Evolutionary conservation across 23 red algal species (phyloP).

Genomic region (Gracilaria domingensis): DNA sequence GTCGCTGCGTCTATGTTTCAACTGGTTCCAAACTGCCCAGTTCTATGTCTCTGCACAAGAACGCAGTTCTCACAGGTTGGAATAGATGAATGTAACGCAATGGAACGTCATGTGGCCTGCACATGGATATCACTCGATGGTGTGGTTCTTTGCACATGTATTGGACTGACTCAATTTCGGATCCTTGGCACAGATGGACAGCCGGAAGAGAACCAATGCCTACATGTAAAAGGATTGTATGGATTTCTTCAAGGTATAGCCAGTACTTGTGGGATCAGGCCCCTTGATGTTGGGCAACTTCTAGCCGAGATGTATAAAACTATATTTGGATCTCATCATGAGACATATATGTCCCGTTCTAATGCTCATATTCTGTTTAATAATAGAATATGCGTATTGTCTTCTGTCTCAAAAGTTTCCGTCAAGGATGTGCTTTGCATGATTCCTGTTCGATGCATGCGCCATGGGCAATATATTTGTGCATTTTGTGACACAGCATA

Average conservation of each 20-base stretch:
- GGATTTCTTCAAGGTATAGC: neutral
- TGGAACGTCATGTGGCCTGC: neutral
- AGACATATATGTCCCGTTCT: neutral
- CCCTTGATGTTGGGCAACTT: neutral
- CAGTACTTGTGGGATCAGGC: neutral
- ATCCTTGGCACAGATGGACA: neutral
- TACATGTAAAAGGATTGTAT: neutral
- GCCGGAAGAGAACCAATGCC: neutral
- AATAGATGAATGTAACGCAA: neutral
- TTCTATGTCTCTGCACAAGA: neutral
- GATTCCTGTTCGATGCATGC: neutral
- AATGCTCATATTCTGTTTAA: neutral
- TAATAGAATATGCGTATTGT: neutral
- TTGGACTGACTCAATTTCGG: neutral
- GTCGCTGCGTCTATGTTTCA: neutral
- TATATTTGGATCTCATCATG: neutral
- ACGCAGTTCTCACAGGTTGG: neutral
- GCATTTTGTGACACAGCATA: conserved; percentile 3
- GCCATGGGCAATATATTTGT: neutral
- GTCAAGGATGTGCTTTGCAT: neutral
- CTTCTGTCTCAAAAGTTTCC: neutral
- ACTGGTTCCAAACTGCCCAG: neutral
- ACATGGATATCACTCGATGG: conserved; percentile 6
- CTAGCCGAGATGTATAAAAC: neutral
- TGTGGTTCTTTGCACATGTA: neutral